Evolutionary conservation across 345 rosid genomes (phyloP).

Genomic region (Syzygium aqueum): DNA sequence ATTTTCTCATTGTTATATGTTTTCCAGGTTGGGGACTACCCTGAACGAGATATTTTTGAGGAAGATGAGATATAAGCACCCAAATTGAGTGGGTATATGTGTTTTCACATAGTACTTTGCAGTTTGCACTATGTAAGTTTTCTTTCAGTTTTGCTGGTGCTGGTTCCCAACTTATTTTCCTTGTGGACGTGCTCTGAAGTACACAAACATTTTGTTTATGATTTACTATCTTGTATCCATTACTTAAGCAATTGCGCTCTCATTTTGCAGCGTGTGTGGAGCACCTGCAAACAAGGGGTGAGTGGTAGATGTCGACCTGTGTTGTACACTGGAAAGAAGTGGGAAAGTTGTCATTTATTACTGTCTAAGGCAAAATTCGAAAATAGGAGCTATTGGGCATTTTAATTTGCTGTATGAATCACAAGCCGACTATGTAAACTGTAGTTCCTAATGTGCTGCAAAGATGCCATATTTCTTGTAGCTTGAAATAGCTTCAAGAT

Average conservation of each 20-base stretch:
- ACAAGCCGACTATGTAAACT: not conserved
- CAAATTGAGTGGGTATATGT: not conserved
- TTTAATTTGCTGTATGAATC: not conserved
- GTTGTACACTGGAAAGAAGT: not conserved
- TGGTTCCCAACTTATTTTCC: not conserved
- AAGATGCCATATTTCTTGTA: not conserved
- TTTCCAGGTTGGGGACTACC: constrained; percentile 80
- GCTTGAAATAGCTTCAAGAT: not conserved
- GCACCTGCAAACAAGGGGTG: not conserved
- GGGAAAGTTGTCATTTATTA: not conserved
- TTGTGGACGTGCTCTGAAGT: not conserved
- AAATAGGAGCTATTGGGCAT: not conserved
- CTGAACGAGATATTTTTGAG: constrained; percentile 78
- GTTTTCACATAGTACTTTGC: not conserved
- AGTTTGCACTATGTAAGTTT: not conserved
- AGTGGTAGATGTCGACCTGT: not conserved
- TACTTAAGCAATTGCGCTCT: not conserved
- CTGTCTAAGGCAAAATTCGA: not conserved
- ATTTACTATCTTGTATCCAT: not conserved
- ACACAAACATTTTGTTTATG: not conserved
- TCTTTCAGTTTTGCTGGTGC: not conserved
- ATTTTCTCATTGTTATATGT: not conserved
- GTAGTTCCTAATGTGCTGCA: not conserved
- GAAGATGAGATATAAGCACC: constrained; percentile 61
- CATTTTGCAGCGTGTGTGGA: not conserved